Evolutionary conservation across 2,329 filamentous ascomycete species (phyloP).

Genomic region (Colletotrichum tamarilloi): DNA sequence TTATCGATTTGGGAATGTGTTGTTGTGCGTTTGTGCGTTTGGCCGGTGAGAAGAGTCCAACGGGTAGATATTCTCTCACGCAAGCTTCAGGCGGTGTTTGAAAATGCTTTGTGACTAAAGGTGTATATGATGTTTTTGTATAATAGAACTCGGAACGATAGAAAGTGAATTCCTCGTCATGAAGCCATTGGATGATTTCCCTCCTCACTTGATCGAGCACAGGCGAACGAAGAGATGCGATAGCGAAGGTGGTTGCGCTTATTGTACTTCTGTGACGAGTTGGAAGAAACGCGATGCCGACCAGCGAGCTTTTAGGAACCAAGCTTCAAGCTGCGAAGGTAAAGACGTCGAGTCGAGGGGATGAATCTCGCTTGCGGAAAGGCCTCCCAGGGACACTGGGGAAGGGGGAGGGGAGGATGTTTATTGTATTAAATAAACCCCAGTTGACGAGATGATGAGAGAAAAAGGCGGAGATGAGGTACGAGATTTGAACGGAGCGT

Average conservation of each 20-base stretch:
- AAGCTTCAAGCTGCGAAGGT: constrained; percentile 30
- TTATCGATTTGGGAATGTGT: neutral
- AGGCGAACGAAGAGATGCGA: neutral
- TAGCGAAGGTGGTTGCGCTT: neutral
- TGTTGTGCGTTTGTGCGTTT: neutral
- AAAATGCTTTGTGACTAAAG: neutral
- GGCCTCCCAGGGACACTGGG: constrained; percentile 18
- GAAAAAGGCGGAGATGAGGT: constrained; percentile 27
- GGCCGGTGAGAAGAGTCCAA: neutral
- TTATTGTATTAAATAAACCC: constrained; percentile 3
- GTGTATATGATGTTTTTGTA: neutral
- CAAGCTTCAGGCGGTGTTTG: neutral
- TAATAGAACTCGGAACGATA: constrained; percentile 17
- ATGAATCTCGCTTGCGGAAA: constrained; percentile 7
- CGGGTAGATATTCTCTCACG: neutral
- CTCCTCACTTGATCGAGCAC: constrained; percentile 15
- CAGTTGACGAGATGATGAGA: constrained; percentile 25
- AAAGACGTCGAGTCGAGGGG: constrained; percentile 1
- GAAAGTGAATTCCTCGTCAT: constrained; percentile 23
- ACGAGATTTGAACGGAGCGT: constrained; percentile 5
- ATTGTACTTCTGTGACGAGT: neutral
- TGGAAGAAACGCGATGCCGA: constrained; percentile 1
- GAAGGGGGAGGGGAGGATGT: neutral
- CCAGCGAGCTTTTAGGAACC: constrained; percentile 33
- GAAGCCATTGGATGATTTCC: constrained; percentile 30